Evolutionary conservation across 176 grass and related monocot species (phyloP).

Genomic region (Eleusine indica): DNA sequence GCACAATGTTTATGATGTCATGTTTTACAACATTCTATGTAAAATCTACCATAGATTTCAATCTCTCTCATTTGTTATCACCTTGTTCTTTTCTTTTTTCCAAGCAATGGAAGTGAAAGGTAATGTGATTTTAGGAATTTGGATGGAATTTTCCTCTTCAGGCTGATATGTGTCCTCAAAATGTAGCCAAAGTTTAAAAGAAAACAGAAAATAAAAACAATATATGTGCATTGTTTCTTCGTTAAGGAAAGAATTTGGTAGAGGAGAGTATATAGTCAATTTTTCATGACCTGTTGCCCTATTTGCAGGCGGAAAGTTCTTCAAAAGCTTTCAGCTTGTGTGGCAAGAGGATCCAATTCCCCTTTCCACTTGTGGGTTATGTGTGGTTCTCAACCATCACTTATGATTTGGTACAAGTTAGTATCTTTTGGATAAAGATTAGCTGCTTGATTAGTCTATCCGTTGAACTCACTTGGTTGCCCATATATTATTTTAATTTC

Average conservation of each 20-base stretch:
- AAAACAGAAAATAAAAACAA: background rate
- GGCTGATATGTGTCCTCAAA: background rate
- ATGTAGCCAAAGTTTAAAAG: background rate
- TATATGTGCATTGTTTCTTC: constrained; percentile 34
- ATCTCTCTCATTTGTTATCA: background rate
- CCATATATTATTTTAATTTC: background rate
- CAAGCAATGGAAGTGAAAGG: background rate
- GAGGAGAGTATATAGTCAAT: background rate
- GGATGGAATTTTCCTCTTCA: background rate
- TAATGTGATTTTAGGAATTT: background rate
- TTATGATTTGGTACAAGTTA: constrained; percentile 20
- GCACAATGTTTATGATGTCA: background rate
- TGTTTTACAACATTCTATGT: background rate
- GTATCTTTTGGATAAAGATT: constrained; percentile 23
- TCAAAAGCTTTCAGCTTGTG: constrained; percentile 35
- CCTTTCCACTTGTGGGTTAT: constrained; percentile 37
- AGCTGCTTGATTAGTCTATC: constrained; percentile 6
- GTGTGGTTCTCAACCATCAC: constrained; percentile 21
- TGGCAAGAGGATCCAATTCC: constrained; percentile 51
- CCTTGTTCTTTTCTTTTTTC: background rate
- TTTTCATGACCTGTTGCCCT: constrained; percentile 2
- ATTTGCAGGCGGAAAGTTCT: constrained; percentile 1
- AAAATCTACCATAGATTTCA: background rate
- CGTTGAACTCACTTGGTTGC: constrained; percentile 21
- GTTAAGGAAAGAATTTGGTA: constrained; percentile 43